Base-by-base conservation (phyloP, 805 yeast genomes). In the Sugiyamaella chiloensis region DNA sequence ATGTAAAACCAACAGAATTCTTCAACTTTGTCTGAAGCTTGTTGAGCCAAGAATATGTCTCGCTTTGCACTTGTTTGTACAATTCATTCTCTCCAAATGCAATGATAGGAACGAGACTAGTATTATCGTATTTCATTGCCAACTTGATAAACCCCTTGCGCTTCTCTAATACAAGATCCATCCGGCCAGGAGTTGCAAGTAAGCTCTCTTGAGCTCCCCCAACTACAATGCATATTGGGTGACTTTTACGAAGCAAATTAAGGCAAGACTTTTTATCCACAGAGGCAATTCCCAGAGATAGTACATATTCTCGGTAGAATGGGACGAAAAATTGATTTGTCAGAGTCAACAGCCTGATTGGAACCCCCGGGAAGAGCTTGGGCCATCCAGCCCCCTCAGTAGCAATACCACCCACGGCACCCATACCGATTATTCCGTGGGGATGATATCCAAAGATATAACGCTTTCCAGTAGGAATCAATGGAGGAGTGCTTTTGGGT, bases 201-300 rank as follows among this genome's bases (percentile, higher is more conserved):
- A 93, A 70, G 1, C 95, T 81, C 60, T 93, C 99, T 51, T 88
- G 85, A 0, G 98, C 98, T 0, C 99, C 99, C 2, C 99, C 99
- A 20, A 93, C 82, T 1, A 93, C 98, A 49, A 93, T 82, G 52
- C 91, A 85, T 9, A 90, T 84, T 2, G 95, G 85, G 56, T 79
- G 82, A 54, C 83, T 80, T 48, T 80, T 76, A 42, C 67, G 63
- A 41, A 93, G 72, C 23, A 87, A 71, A 21, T 81, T 74, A 52
- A 76, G 67, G 39, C 93, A 85, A 54, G 90, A 88, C 40, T 70
- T 71, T 46, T 81, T 83, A 0, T 89, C 79, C 1, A 95, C 97
- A 7, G 96, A 81, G 2, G 95, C 84, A 17, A 88, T 75, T 0
- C 98, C 98, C 21, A 89, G 64, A 1, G 87, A 74, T 63, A 88